These are phyloP conservation scores for Xylaria palmicola DNA, from an alignment of 495 filamentous ascomycete species.

Conservation along the genomic window DNA sequence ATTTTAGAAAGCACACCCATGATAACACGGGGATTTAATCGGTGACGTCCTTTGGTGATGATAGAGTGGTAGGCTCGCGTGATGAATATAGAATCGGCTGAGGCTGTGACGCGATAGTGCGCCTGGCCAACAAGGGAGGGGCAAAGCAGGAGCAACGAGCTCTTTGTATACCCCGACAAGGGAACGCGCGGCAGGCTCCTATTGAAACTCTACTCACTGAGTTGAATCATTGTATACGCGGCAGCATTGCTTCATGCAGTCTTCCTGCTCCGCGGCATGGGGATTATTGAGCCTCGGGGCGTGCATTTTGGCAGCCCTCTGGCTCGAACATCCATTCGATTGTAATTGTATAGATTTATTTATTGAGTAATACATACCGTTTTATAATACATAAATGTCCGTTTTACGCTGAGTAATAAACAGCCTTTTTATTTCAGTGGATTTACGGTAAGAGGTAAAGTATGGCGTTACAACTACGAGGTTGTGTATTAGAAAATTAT, in stretches of 20 bases:
- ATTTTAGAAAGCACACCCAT: background rate
- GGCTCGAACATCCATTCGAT: background rate
- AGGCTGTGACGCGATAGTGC: background rate
- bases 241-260: background rate
- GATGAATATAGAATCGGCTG: background rate
- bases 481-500: no score
- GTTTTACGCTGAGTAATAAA: no score
- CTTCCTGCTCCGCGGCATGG: background rate
- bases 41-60: background rate
- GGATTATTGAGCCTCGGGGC: no score
- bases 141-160: background rate
- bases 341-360: background rate
- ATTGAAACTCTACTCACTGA: background rate
- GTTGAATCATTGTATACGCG: background rate
- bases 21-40: background rate
- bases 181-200: background rate
- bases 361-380: no score
- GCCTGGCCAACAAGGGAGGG: background rate
- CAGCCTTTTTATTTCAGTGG: no score
- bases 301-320: no score
- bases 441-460: no score
- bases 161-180: background rate
- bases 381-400: no score
- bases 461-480: no score
- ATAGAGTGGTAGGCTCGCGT: background rate